Conservation (phyloP, 1,139 yeast species). For the Debaryomycetaceae sp. region DNA sequence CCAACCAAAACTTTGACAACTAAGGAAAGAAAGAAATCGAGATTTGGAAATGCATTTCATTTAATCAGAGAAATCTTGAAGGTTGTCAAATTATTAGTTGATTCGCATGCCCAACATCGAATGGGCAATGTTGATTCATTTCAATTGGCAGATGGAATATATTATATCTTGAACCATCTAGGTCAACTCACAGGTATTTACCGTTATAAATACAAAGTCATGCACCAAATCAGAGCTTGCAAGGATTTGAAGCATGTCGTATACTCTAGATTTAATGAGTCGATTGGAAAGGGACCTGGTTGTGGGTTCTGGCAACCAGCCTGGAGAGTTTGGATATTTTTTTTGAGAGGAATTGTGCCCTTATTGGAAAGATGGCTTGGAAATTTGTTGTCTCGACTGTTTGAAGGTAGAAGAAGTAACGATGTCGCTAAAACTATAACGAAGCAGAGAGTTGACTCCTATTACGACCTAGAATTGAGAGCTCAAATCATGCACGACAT, state of each 20-base stretch:
- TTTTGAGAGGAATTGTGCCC: conserved; percentile 91
- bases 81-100: conserved; percentile 80
- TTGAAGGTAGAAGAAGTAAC: conserved; percentile 91
- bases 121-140: conserved; percentile 89
- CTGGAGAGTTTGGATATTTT: conserved; percentile 95
- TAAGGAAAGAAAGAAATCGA: conserved; percentile 90
- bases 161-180: conserved; percentile 84
- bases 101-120: conserved; percentile 88
- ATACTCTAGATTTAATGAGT: conserved; percentile 73
- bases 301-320: conserved; percentile 99
- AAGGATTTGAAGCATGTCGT: conserved; percentile 92
- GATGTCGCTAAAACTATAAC: conserved; percentile 93
- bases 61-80: conserved; percentile 84
- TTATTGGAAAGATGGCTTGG: conserved; percentile 93
- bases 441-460: conserved; percentile 92
- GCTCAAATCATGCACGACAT: conserved; percentile 96
- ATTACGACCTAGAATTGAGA: conserved; percentile 87
- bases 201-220: conserved; percentile 92
- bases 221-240: conserved; percentile 97
- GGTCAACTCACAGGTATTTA: conserved; percentile 97
- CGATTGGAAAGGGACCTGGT: conserved; percentile 97
- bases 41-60: conserved; percentile 97
- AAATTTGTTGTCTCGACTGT: conserved; percentile 85
- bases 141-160: conserved; percentile 91
- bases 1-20: conserved; percentile 97